Conservation (phyloP, 495 filamentous ascomycete genomes). For the Cercophora samala region DNA sequence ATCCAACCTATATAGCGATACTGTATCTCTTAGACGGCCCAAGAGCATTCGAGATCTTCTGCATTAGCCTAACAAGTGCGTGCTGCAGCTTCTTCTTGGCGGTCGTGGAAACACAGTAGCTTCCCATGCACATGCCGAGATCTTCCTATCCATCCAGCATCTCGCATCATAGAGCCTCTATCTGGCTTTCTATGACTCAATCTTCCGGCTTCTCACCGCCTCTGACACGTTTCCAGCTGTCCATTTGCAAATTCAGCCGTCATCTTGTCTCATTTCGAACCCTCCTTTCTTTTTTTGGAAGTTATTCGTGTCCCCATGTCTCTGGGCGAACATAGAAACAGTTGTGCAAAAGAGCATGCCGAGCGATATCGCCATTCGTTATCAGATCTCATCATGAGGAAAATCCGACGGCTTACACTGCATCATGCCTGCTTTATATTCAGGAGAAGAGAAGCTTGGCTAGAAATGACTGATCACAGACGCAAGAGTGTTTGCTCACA, state of each 20-base stretch:
- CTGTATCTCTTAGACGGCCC: not conserved
- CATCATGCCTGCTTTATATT: not conserved
- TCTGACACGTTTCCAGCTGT: not conserved
- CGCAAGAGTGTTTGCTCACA: not conserved
- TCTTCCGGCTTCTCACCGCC: not conserved
- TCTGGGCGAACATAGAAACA: not conserved
- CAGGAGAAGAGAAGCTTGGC: not conserved
- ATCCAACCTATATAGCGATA: not conserved
- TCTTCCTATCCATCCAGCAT: conserved; percentile 1
- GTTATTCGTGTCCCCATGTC: not conserved
- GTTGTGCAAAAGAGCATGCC: not conserved
- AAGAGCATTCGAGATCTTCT: conserved; percentile 18
- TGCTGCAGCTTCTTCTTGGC: conserved; percentile 17
- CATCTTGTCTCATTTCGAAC: not conserved
- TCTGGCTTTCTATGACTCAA: conserved; percentile 7
- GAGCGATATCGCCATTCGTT: not conserved
- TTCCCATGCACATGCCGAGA: conserved; percentile 6
- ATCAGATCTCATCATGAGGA: not conserved
- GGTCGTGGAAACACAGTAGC: not conserved
- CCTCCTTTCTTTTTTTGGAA: conserved; percentile 1
- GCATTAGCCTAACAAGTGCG: conserved; percentile 16
- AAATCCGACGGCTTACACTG: not conserved
- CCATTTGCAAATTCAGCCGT: not conserved
- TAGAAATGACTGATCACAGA: not conserved
- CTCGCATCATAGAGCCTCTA: not conserved